Evolutionary conservation across 345 rosid species (phyloP), one percentile per base, ranked within the genome.

Genomic region (Hirschfeldia incana): DNA sequence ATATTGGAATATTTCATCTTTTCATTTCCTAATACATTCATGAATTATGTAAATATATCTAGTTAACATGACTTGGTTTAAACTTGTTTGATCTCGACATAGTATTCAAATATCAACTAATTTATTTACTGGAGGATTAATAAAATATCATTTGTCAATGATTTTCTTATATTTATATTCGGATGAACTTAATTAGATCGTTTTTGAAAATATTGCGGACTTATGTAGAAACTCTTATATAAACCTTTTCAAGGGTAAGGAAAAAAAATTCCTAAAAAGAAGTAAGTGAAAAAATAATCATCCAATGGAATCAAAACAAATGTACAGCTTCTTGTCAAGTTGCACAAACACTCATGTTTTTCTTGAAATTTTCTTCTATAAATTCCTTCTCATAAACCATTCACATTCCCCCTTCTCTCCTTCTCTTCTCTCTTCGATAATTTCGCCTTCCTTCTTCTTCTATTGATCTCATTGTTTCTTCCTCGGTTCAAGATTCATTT

Each of bases 331-430:
- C 42, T 59, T 30, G 26, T 70, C 83, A 80, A 80, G 57, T 80
- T 80, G 83, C 83, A 70, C 64, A 30, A 75, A 69, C 76, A 17
- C 76, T 16, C 44, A 30, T 66, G 73, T 21, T 44, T 59, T 71
- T 62, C 73, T 81, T 67, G 33, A 46, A 66, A 6, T 12, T 15
- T 73, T 57, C 70, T 62, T 76, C 87, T 91, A 88, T 91, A 91
- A 87, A 88, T 84, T 29, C 65, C 36, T 3, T 3, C 58, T 53
- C 32, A 69, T 67, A 7, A 44, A 13, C n/a, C 58, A 65, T 66
- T 71, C 80, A 57, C 9, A 75, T 29, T 51, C 79, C 49, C 76
- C 12, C 2, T 6, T 69, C 73, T 65, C 80, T 64, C 75, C 28
- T 79, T 77, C 61, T 29, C 11, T 57, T 53, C 34, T 63, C 57